Evolutionary conservation across 345 rosid genomes (phyloP).

Genomic region (Physaria fendleri): DNA sequence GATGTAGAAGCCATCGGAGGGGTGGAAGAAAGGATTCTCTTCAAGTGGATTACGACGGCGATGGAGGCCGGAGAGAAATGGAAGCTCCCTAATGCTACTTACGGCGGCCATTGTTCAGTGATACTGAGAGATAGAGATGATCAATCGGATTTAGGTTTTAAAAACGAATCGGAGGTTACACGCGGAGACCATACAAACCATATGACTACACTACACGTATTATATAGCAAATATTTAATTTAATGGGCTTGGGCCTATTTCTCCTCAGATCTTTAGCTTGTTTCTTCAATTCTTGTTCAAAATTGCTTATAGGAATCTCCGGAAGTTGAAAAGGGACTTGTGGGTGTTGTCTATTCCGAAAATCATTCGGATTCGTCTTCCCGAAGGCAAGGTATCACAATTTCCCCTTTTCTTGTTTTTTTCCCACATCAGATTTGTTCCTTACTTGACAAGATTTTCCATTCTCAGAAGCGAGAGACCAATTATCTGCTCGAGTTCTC

Average conservation of each 20-base stretch:
- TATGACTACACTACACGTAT: too few species aligned
- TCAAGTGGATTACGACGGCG: constrained; percentile 48
- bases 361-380: too few species aligned
- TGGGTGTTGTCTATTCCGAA: constrained; percentile 51
- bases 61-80: constrained; percentile 38
- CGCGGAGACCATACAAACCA: too few species aligned
- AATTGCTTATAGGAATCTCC: constrained; percentile 46
- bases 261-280: not conserved
- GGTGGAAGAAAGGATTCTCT: constrained; percentile 49
- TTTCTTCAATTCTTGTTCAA: constrained; percentile 12
- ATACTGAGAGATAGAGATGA: not conserved
- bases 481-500: constrained; percentile 64
- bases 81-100: constrained; percentile 22
- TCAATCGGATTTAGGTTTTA: not conserved
- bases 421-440: too few species aligned
- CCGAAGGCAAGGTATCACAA: constrained; percentile 31
- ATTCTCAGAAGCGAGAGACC: constrained; percentile 43
- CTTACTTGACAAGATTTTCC: constrained; percentile 17
- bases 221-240: too few species aligned
- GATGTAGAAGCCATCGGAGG: constrained; percentile 63
- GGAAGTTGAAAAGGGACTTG: constrained; percentile 38
- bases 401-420: not conserved
- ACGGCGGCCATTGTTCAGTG: constrained; percentile 16
- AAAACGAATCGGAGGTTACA: not conserved
- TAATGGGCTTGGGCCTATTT: too few species aligned